Base-by-base conservation (phyloP, 495 filamentous ascomycete species). In the Extremus antarcticus region DNA sequence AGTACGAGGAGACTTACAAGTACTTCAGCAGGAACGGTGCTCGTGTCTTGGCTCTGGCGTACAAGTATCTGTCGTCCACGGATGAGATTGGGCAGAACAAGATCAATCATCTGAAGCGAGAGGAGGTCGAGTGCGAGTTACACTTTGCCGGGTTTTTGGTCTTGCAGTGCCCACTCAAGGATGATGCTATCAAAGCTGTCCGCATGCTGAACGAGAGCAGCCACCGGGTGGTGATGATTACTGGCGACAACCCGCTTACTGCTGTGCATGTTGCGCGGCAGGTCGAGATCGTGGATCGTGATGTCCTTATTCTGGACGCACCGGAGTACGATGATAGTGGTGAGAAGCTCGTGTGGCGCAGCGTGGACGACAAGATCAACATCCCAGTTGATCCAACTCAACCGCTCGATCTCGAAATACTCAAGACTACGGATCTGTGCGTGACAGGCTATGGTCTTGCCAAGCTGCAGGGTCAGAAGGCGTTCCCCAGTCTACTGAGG, bases 151-250 rank as follows among this genome's bases (percentile, higher is more conserved):
- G 92, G 47, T 99, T 99, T 71, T 73, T 99, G 62, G 88, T 99
- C 48, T 75, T 99, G 25, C 91, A 95, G 64, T 94, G 88, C 65
- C 92, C 92, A 19, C 74, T 99, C 29, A 99, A 99, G 74, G 90
- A 95, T 17, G 92, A 99, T 69, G 92, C 92, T 20, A 88, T 90
- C 72, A 84, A 88, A 63, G 78, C 92, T 19, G 88, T 97, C 25
- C 87, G 83, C 45, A 97, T 99, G 92, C 77, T 99, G 54, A 99
- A 95, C 65, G 94, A 97, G 73, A 95, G 91, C 70, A 95, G 88
- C 70, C 92, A 99, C 73, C 88, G 92, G 60, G 88, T 94, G 53
- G 87, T 97, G 61, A 99, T 99, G 92, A 99, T 99, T 54, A 99
- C 92, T 47, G 92, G 92, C 63, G 92, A 99, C 70, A 99, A 99